Base-by-base conservation (phyloP, 345 rosid species). In the Eucalyptus tenuipes region DNA sequence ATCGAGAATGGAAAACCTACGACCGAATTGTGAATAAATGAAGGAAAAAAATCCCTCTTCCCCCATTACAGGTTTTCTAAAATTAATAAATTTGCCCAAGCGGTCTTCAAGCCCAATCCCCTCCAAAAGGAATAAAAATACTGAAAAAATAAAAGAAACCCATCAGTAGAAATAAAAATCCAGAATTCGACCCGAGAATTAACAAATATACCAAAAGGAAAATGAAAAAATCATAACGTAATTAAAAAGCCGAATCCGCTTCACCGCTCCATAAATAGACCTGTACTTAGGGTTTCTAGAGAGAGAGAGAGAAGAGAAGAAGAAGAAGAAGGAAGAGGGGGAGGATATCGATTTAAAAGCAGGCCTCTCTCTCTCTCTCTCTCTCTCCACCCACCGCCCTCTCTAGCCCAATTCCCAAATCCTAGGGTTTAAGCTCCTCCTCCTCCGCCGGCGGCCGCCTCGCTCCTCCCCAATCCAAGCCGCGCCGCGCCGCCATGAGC, bases 381-480 rank as follows among this genome's bases (percentile, higher is more conserved):
- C 29, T 40, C 88, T 57, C 82, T 49, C 85, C 27, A 81, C 31
- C 16, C 82, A 7, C n/a, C 31, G 10, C 47, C 31, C 66, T 86
- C 82, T 52, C 57, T 52, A 20, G 55, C 33, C 68, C 31, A 16
- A 17, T 37, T 29, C 55, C 87, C 87, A 18, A 42, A 87, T 88
- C 91, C 94, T 95, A 95, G 96, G 95, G 96, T 94, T 96, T 93
- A 91, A 89, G 90, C 87, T 59, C 85, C 82, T 68, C 87, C 88
- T 47, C 86, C 89, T 71, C 79, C 44, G 55, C 55, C 33, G 31
- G 31, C 66, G 4, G 7, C 66, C 15, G 66, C n/a, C 44, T 18
- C 59, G n/a, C 5, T 27, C 20, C 47, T 49, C 59, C 64, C 59
- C 85, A 64, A 44, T 87, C 42, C 82, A 86, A n/a, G 44, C 37